Evolutionary conservation across 148 eudicot species (phyloP), one percentile per base, ranked within the genome.

Genomic region (Nepenthes gracilis): DNA sequence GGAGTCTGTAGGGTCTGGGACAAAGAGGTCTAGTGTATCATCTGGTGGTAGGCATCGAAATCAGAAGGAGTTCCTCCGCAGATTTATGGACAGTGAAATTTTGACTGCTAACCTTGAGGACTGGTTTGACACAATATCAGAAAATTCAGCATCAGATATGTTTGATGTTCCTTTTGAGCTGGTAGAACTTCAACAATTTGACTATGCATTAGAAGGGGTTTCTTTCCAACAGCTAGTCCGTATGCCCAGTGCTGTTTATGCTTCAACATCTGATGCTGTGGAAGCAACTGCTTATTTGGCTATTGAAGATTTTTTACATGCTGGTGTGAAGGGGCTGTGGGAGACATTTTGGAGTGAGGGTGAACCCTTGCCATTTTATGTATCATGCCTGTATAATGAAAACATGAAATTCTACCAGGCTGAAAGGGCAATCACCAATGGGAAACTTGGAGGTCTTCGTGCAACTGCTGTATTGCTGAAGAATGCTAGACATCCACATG

Each of bases 151-250:
- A 13, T 55, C 68, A 54, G 77, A 83, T 54, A 57, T 72, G 51
- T 83, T 88, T 66, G 94, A 83, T 55, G 78, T 84, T 59, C 98
- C 98, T 64, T 93, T 93, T 64, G 95, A 88, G 79, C 64, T 88
- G 56, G 82, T 85, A 54, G 96, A 88, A 67, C 91, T 93, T 67
- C 98, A 93, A 59, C 82, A 88, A 61, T 86, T 93, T 59, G 98
- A 93, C 65, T 93, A 85, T 75, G 98, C 98, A 58, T 72, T 93
- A 62, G 98, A 88, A 77, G 88, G 91, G 33, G 74, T 86, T 67
- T 77, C 81, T 33, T 93, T 93, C 70, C 96, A 88, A 73, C 98
- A 93, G 73, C 81, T 93, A 54, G 67, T 93, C 56, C 90, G 98
- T 55, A 93, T 93, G 98, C 98, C 98, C 52, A 81, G 80, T 76